Evolutionary conservation across 2,329 filamentous ascomycete species (phyloP), one percentile per base, ranked within the genome.

Genomic region (Sporothrix mexicana): DNA sequence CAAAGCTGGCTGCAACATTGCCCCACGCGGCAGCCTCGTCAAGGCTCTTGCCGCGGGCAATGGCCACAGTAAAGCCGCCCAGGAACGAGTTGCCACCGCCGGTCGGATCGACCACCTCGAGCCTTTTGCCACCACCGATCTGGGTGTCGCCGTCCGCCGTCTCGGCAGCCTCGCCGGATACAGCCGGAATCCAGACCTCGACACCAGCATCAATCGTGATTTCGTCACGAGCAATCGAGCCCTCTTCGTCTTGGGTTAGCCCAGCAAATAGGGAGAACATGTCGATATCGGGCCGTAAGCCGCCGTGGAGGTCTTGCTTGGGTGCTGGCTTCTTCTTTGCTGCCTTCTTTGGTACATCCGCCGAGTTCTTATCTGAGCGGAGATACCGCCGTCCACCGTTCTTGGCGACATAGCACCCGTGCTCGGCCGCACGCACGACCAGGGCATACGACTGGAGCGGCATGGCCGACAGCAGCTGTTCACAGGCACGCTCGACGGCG

Each of bases 41-140:
- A 55, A 93, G 84, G 36, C 80, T 79, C 76, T 87, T 84, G 1
- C 88, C 90, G 70, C 91, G 83, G 45, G 85, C 90, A 76, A 92
- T 81, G 0, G 85, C 89, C 13, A 90, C 84, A 0, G 85, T 83
- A 64, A 90, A 77, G n/a, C 87, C 87, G 25, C 87, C 87, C 30
- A 98, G 84, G 77, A 98, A 98, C 0, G 92, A 91, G 81, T 99
- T 99, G 0, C 96, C 96, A 23, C 94, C 96, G 10, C 96, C 96
- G 0, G 96, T 98, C 0, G 95, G 95, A 80, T 98, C 96, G n/a
- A 96, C 83, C 0, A 98, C 93, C 73, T 84, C 88, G 9, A 77
- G 73, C 0, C 77, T 57, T n/a, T 68, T 59, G 66, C 59, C 23
- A 20, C 45, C 23, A 9, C 15, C 41, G 49, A 2, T 30, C 74